A percentile compares a stretch with the other conserved stretches of the same genome.
phyloP scores from a whole-genome alignment of 2,329 filamentous ascomycete genomes.

The Ceratocystis cacaofunesta region DNA sequence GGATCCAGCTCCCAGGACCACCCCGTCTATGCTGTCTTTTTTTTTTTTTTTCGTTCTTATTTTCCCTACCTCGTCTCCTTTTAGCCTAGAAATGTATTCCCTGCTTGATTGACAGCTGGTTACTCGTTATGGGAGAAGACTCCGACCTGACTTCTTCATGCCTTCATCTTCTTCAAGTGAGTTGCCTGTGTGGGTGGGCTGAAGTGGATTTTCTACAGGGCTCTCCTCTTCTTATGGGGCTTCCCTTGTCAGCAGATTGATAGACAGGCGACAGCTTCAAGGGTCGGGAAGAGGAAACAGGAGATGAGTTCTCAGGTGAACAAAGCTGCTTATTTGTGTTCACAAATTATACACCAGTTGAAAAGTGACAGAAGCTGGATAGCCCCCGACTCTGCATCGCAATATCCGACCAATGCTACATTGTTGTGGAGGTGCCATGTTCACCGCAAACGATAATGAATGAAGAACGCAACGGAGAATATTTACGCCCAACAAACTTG shows the following conservation, averaged over 20 bases:
- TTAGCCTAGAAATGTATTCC: background rate
- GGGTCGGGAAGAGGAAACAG: background rate
- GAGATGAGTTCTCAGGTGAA: background rate
- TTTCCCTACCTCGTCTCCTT: background rate
- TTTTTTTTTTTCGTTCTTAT: background rate
- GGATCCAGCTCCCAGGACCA: background rate
- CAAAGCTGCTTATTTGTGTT: background rate
- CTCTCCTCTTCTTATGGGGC: background rate
- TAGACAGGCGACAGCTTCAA: conserved; percentile 1
- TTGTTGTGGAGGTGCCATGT: background rate
- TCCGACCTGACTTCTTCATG: background rate
- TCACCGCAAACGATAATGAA: background rate
- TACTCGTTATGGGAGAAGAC: background rate
- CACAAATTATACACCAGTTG: background rate
- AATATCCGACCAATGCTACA: background rate
- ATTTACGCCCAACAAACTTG: background rate
- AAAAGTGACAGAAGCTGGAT: background rate
- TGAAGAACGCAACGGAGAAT: background rate
- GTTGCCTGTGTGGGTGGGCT: background rate
- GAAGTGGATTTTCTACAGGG: background rate
- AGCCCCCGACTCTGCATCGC: too few species aligned
- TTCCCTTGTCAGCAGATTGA: background rate
- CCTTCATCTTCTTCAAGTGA: background rate
- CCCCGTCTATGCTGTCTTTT: background rate
- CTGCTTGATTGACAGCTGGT: background rate